Conservation (phyloP, 2,329 filamentous ascomycete genomes). For the Cladosporium sp. region DNA sequence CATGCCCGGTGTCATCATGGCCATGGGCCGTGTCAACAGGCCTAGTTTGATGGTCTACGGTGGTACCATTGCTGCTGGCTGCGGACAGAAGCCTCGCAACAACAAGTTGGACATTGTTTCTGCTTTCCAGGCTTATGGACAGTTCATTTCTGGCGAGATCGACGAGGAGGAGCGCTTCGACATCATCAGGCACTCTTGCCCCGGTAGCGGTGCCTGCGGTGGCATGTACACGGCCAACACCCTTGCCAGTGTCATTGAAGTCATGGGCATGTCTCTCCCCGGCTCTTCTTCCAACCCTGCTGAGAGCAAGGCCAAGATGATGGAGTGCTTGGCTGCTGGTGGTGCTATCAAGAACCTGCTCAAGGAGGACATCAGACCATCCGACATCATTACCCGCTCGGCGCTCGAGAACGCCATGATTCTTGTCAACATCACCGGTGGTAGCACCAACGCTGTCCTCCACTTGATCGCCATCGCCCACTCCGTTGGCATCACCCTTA, state of each 20-base stretch:
- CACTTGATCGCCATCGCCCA: slow-evolving; percentile 50
- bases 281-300: slow-evolving; percentile 54
- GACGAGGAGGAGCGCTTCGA: slow-evolving; percentile 89
- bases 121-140: slow-evolving; percentile 95
- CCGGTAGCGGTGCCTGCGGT: slow-evolving; percentile 78
- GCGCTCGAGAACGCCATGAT: slow-evolving; percentile 55
- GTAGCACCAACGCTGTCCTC: slow-evolving; percentile 50
- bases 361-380: slow-evolving; percentile 52
- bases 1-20: slow-evolving; percentile 76
- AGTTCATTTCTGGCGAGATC: slow-evolving; percentile 90
- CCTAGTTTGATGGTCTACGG: slow-evolving; percentile 98
- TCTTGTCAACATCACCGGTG: slow-evolving; percentile 49
- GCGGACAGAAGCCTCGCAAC: slow-evolving; percentile 71
- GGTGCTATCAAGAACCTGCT: slow-evolving; percentile 53
- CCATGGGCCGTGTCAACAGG: slow-evolving; percentile 91
- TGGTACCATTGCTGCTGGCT: slow-evolving; percentile 89
- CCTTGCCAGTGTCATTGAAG: slow-evolving; percentile 53
- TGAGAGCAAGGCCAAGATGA: slow-evolving; percentile 51
- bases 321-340: slow-evolving; percentile 52
- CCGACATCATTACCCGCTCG: slow-evolving; percentile 50
- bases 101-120: slow-evolving; percentile 80
- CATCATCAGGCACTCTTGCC: slow-evolving; percentile 89
- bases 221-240: slow-evolving; percentile 67
- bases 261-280: slow-evolving; percentile 53
- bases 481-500: slow-evolving; percentile 50